Evolutionary conservation across 2,329 filamentous ascomycete genomes (phyloP).

Genomic region (Fusarium lateritium): DNA sequence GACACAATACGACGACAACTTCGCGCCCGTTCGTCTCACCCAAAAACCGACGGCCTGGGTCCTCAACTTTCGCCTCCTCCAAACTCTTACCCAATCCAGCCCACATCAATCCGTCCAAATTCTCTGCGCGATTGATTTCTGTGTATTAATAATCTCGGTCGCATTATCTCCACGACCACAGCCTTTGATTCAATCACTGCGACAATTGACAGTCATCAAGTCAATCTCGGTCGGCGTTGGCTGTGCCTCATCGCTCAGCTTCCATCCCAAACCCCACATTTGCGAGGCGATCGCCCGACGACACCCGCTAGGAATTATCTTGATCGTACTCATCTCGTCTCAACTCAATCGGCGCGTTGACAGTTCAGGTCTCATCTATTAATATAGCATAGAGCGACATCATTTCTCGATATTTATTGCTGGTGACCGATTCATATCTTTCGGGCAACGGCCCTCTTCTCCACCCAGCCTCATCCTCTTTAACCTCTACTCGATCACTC

Average conservation of each 20-base stretch:
- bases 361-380: slow-evolving; percentile 3
- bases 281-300: slow-evolving; percentile 36
- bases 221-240: slow-evolving; percentile 8
- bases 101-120: not conserved
- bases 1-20: no score
- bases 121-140: not conserved
- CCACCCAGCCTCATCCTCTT: slow-evolving; percentile 8
- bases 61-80: slow-evolving; percentile 37
- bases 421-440: not conserved
- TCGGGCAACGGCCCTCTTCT: slow-evolving; percentile 20
- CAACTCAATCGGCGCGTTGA: slow-evolving; percentile 21
- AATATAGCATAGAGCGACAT: not conserved
- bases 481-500: not conserved
- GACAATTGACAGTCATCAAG: not conserved
- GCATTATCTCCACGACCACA: not conserved
- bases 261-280: slow-evolving; percentile 30
- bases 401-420: not conserved
- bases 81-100: slow-evolving; percentile 5
- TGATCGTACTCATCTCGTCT: slow-evolving; percentile 13
- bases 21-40: slow-evolving; percentile 14
- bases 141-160: not conserved
- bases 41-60: slow-evolving; percentile 14
- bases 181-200: not conserved
- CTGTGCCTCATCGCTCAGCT: slow-evolving; percentile 38
- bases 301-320: slow-evolving; percentile 27